Conservation (phyloP, 345 rosid genomes). For the rapeseed (Brassica napus) region DNA sequence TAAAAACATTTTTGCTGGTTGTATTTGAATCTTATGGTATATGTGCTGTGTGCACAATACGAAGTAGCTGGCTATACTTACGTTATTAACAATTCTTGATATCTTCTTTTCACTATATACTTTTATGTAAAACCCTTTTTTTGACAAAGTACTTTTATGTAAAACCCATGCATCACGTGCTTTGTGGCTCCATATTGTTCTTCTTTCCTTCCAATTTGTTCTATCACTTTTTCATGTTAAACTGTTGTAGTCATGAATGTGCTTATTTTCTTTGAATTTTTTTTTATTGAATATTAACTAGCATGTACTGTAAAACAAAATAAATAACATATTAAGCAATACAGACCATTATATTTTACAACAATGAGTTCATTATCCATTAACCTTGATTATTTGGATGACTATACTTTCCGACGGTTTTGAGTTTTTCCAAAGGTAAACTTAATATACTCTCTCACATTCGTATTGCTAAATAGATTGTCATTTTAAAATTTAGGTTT, state of each 20-base stretch:
- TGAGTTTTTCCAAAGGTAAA: no score
- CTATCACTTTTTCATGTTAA: conserved; percentile 12
- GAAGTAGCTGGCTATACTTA: conserved; percentile 32
- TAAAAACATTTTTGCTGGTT: conserved; percentile 12
- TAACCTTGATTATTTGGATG: no score
- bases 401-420: no score
- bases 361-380: no score
- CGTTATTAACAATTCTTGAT: conserved; percentile 16
- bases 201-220: conserved; percentile 10
- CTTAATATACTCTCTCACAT: no score
- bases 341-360: background rate
- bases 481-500: no score
- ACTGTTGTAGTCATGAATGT: background rate
- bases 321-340: background rate
- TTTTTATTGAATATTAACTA: background rate
- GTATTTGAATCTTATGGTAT: conserved; percentile 23
- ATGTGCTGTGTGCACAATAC: conserved; percentile 37
- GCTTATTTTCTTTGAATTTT: background rate
- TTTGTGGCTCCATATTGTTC: conserved; percentile 27
- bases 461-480: no score
- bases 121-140: conserved; percentile 13
- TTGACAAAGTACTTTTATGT: conserved; percentile 13
- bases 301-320: background rate
- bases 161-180: conserved; percentile 38
- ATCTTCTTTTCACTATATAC: conserved; percentile 25